Evolutionary conservation across 129 eudicot genomes (phyloP).

Genomic region (Pseudognaphalium luteoalbum): DNA sequence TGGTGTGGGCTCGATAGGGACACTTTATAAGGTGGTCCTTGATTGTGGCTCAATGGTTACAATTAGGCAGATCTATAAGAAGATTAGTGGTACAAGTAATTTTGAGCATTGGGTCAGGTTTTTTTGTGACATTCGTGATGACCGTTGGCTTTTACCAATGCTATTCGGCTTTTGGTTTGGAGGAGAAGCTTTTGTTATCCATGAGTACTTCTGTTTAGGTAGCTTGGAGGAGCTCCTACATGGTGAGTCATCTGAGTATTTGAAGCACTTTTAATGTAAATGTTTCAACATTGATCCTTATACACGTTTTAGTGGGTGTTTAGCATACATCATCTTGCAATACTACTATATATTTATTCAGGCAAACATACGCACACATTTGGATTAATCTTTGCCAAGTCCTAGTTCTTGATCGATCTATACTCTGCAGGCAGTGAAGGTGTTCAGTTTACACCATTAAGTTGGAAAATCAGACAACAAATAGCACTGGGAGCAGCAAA

Average conservation of each 20-base stretch:
- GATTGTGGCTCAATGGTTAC: slow-evolving; percentile 39
- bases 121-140: slow-evolving; percentile 37
- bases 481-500: slow-evolving; percentile 47
- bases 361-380: neutral
- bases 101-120: slow-evolving; percentile 49
- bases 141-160: slow-evolving; percentile 33
- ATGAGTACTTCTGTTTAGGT: slow-evolving; percentile 47
- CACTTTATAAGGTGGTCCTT: slow-evolving; percentile 50
- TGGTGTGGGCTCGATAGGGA: slow-evolving; percentile 48
- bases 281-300: neutral
- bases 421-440: slow-evolving; percentile 47
- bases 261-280: neutral
- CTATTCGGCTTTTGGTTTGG: slow-evolving; percentile 47
- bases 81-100: slow-evolving; percentile 25
- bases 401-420: slow-evolving; percentile 15
- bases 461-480: slow-evolving; percentile 45
- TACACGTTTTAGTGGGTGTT: neutral
- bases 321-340: too few species aligned
- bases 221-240: slow-evolving; percentile 59
- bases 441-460: slow-evolving; percentile 44
- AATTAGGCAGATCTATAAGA: slow-evolving; percentile 29
- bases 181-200: slow-evolving; percentile 46
- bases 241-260: slow-evolving; percentile 23
- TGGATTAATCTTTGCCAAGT: neutral
- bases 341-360: neutral